phyloP scores from a whole-genome alignment of 108 stramenopile species.

The Skeletonema potamos region DNA sequence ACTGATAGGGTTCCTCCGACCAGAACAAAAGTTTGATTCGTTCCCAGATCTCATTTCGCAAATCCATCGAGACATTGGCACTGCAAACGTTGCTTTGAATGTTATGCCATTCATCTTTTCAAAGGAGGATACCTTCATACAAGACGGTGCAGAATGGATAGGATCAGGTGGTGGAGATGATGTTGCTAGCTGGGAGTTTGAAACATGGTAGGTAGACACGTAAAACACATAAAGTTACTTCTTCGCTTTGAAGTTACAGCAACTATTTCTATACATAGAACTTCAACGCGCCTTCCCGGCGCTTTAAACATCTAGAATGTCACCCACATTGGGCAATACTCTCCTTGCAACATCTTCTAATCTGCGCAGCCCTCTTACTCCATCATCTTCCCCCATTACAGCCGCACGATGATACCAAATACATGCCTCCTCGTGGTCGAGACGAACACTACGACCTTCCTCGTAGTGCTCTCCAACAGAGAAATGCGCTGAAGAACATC shows the following conservation, averaged over 20 bases:
- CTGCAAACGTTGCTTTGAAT: conserved; percentile 58
- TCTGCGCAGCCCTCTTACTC: conserved; percentile 67
- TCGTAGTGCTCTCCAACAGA: conserved; percentile 85
- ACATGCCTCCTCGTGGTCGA: conserved; percentile 83
- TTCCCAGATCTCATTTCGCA: conserved; percentile 75
- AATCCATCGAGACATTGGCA: conserved; percentile 74
- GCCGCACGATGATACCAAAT: conserved; percentile 89
- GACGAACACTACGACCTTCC: conserved; percentile 76
- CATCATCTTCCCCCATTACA: conserved; percentile 76
- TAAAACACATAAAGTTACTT: conserved; percentile 1
- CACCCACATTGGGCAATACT: conserved; percentile 71
- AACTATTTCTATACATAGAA: conserved; percentile 1
- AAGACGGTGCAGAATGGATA: conserved; percentile 46
- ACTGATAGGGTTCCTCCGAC: conserved; percentile 70
- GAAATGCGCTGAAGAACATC: conserved; percentile 71
- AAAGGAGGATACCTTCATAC: conserved; percentile 50
- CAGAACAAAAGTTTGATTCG: conserved; percentile 80
- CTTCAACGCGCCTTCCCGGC: conserved; percentile 70
- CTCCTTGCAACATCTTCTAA: conserved; percentile 83
- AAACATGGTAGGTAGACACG: conserved; percentile 26
- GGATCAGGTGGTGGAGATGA: conserved; percentile 73
- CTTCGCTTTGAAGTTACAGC: neutral
- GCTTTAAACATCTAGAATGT: conserved; percentile 71
- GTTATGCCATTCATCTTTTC: conserved; percentile 46
- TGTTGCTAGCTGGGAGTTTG: conserved; percentile 78